Evolutionary conservation across 169 alveolate species (phyloP).

Genomic region (Plasmodium sp.): DNA sequence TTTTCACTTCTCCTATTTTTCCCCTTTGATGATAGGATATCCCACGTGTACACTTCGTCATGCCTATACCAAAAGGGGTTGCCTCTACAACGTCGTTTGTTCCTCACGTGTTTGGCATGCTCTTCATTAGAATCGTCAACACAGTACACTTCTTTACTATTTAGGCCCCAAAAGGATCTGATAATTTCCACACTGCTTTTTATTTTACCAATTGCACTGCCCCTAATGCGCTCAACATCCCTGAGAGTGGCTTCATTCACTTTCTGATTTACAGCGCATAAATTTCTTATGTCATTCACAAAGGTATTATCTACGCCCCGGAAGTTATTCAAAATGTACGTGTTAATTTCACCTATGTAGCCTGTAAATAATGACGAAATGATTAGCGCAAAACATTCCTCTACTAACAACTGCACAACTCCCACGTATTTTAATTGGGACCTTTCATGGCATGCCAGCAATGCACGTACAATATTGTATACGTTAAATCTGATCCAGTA

Average conservation of each 20-base stretch:
- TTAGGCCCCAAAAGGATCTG: background rate
- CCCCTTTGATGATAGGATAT: conserved; percentile 9
- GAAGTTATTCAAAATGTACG: conserved; percentile 32
- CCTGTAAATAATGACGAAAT: conserved; percentile 66
- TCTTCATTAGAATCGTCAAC: background rate
- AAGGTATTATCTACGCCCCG: background rate
- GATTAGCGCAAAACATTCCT: conserved; percentile 33
- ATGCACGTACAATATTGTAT: conserved; percentile 14
- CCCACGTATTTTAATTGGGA: conserved; percentile 20
- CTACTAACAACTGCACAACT: conserved; percentile 21
- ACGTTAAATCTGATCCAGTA: conserved; percentile 53
- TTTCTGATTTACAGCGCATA: background rate
- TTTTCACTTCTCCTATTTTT: conserved; percentile 45
- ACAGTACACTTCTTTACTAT: background rate
- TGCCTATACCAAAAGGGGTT: conserved; percentile 32
- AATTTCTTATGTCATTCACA: conserved; percentile 16
- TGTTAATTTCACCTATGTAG: conserved; percentile 55
- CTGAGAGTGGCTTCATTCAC: background rate
- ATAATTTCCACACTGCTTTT: background rate
- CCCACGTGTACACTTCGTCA: conserved; percentile 71
- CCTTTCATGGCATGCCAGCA: conserved; percentile 27
- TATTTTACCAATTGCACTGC: background rate
- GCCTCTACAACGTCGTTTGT: background rate
- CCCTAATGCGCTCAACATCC: background rate
- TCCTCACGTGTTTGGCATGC: background rate